Base-by-base conservation (phyloP, 257 asterid species). In the Leptodermis oblonga region DNA sequence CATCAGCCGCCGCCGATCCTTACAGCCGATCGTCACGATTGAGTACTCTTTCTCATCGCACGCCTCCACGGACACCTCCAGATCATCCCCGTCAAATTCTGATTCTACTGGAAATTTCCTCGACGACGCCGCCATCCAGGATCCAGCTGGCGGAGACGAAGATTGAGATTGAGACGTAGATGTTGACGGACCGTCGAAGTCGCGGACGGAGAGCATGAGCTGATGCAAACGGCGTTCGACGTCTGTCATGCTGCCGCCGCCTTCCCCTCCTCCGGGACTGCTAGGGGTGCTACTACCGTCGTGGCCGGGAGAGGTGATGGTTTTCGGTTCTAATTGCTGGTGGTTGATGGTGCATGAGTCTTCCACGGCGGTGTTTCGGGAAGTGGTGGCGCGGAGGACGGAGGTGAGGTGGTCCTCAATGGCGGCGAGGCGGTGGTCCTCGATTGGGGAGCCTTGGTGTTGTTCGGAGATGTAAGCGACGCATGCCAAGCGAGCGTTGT, bases 221-320 rank as follows among this genome's bases (percentile, higher is more conserved):
- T 90, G 96, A 80, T 90, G 95, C 70, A 87, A 65, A 7, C 95
- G 82, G 2, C 96, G 82, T 37, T 87, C 95, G 7, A 85, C 92
- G 33, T 78, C 79, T 0, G 92, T 82, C 53, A 81, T 76, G n/a
- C 78, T 82, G 67, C 59, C 31, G 4, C 36, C 62, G 2, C 85
- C 75, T 26, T 77, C 83, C 66, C 86, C 86, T n/a, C n/a, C n/a
- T n/a, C n/a, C n/a, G n/a, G n/a, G n/a, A n/a, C n/a, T n/a, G n/a
- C n/a, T n/a, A n/a, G n/a, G n/a, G n/a, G n/a, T n/a, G n/a, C n/a
- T n/a, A n/a, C n/a, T n/a, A 74, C 77, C 83, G 0, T 83, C 77
- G 43, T 80, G 84, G n/a, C 88, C 91, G 30, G 82, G 84, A 14
- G 85, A n/a, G n/a, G n/a, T n/a, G n/a, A n/a, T 82, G 1, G 83